A percentile compares a stretch with the other conserved stretches of the same genome.
Conservation (phyloP, 495 filamentous ascomycete genomes). For the Darksidea phi region DNA sequence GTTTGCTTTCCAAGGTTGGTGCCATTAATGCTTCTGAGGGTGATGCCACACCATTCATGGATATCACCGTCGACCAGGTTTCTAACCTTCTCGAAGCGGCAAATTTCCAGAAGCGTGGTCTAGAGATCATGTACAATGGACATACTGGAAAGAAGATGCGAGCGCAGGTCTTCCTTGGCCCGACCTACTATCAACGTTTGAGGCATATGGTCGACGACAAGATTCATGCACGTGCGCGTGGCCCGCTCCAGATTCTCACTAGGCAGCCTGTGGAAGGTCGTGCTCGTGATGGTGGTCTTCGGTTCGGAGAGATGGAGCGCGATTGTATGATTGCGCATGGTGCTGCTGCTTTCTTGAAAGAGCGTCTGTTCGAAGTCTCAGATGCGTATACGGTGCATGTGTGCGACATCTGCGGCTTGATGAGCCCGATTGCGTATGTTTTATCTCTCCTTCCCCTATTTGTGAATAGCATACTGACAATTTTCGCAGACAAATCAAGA, state of each 20-base stretch:
- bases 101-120: constrained; percentile 94
- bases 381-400: constrained; percentile 99
- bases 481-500: constrained; percentile 76
- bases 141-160: constrained; percentile 91
- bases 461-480: constrained; percentile 33
- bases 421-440: constrained; percentile 98
- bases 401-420: constrained; percentile 97
- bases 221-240: constrained; percentile 94
- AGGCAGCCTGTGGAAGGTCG: constrained; percentile 98
- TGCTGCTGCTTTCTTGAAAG: constrained; percentile 93
- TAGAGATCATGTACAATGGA: constrained; percentile 98
- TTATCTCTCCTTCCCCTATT: background rate
- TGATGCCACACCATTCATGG: constrained; percentile 96
- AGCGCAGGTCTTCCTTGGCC: constrained; percentile 93
- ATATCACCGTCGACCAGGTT: constrained; percentile 93
- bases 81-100: constrained; percentile 83
- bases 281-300: constrained; percentile 94
- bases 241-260: constrained; percentile 95
- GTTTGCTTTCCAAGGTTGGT: constrained; percentile 91
- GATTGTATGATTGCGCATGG: constrained; percentile 99
- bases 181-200: constrained; percentile 98
- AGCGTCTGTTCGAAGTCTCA: constrained; percentile 92
- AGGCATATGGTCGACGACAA: constrained; percentile 99
- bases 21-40: constrained; percentile 88
- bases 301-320: constrained; percentile 99